phyloP scores from a whole-genome alignment of 768 basidiomycete species.

The Suillus spraguei region DNA sequence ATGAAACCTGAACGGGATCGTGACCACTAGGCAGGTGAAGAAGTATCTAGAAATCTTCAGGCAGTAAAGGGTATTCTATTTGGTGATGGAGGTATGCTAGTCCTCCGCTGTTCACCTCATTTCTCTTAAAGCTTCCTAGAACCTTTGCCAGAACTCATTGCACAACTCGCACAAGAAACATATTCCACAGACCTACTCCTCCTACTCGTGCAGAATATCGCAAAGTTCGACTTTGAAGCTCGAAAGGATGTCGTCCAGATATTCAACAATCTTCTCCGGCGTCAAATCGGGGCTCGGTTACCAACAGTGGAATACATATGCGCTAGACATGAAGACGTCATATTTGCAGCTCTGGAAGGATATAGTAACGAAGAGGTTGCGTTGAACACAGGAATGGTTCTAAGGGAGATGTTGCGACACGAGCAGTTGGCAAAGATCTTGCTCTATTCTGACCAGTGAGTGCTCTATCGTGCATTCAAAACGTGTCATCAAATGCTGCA shows the following conservation, averaged over 20 bases:
- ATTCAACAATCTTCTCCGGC: constrained; percentile 84
- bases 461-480: constrained; percentile 18
- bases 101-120: constrained; percentile 9
- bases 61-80: constrained; percentile 88
- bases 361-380: constrained; percentile 97
- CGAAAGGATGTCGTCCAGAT: constrained; percentile 85
- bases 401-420: constrained; percentile 95
- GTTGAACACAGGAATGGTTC: constrained; percentile 96
- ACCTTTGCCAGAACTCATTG: constrained; percentile 85
- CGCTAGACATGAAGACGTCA: constrained; percentile 69
- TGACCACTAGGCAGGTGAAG: constrained; percentile 73
- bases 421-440: constrained; percentile 90
- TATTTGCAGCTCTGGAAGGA: constrained; percentile 86
- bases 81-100: constrained; percentile 78
- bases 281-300: constrained; percentile 91
- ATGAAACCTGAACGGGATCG: constrained; percentile 7
- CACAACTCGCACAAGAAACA: constrained; percentile 94
- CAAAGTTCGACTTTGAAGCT: constrained; percentile 92
- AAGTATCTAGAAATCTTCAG: constrained; percentile 85
- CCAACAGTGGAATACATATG: constrained; percentile 97
- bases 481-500: not conserved
- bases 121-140: constrained; percentile 44
- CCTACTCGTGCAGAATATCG: constrained; percentile 77
- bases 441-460: constrained; percentile 92
- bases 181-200: constrained; percentile 89